Evolutionary conservation across 2,329 filamentous ascomycete species (phyloP), one percentile per base, ranked within the genome.

Genomic region (Aspergillus chevalieri): DNA sequence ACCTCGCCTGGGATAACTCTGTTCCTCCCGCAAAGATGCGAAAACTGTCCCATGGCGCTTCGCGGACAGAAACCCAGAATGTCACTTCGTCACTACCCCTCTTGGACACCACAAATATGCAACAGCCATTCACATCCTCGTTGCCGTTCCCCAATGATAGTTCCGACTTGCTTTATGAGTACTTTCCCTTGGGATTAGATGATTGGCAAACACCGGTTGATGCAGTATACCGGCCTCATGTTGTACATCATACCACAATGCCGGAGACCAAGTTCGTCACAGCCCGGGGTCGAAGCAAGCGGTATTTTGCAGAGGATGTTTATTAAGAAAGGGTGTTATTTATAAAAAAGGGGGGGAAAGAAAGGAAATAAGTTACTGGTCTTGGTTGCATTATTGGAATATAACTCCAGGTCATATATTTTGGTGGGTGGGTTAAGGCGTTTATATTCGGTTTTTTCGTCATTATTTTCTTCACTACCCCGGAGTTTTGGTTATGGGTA

Each of bases 121-220:
- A 65, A 24, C 65, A 68, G 46, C 58, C 63, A 78, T 81, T 64
- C 84, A 85, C 63, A 78, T 87, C 30, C 72, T 84, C 56, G 17
- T 60, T 73, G 17, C 63, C 69, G 4, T 69, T 68, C 46, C 61
- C 66, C n/a, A 68, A 65, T 34, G 89, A 95, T 59, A 86, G 85
- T 58, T 85, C 85, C 1, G 91, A 96, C 68, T 74, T 91, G 56
- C 74, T 96, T 15, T 96, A 96, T 65, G 91, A 97, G 71, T 96
- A 97, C 65, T 96, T 97, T 56, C 91, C 91, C 0, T 76, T 97
- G 14, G 90, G 86, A 44, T 73, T 95, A 51, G 90, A 96, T 66
- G 91, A 96, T 63, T 96, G 81, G 84, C 89, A 91, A 81, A 87
- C 87, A 2, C 89, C 89, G 1, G 88, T 94, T 3, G 89, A 95